Conservation (phyloP, 352 stramenopile species). For the Thalassiosira allenii region DNA sequence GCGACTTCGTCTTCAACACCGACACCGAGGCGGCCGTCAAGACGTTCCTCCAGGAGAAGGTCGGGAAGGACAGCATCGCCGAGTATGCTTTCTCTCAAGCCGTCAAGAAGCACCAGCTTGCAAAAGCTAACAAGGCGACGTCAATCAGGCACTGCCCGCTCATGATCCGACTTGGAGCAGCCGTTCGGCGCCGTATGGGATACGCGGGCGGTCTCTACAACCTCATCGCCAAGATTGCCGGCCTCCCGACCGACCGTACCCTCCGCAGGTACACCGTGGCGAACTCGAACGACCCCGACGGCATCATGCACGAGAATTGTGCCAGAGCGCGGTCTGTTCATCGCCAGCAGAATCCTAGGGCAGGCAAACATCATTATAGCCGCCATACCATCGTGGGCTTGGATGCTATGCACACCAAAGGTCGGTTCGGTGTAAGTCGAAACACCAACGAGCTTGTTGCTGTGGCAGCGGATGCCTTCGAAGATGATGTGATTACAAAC, state of each 20-base stretch:
- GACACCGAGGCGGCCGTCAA: neutral
- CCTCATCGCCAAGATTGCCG: slow-evolving; percentile 21
- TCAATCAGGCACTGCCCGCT: slow-evolving; percentile 20
- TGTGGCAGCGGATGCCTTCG: slow-evolving; percentile 14
- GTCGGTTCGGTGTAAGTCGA: slow-evolving; percentile 5
- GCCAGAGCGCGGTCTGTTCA: neutral
- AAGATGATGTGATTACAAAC: slow-evolving; percentile 13
- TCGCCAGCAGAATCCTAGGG: neutral
- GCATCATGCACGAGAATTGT: slow-evolving; percentile 19
- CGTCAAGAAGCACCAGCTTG: slow-evolving; percentile 20
- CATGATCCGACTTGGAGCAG: slow-evolving; percentile 19
- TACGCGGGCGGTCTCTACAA: slow-evolving; percentile 20
- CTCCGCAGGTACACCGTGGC: slow-evolving; percentile 9
- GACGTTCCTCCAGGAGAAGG: slow-evolving; percentile 2
- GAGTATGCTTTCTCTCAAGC: slow-evolving; percentile 10
- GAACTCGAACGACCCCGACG: slow-evolving; percentile 24
- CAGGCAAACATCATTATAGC: neutral
- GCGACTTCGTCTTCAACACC: slow-evolving; percentile 9
- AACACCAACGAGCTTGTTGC: slow-evolving; percentile 30
- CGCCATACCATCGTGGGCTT: slow-evolving; percentile 6
- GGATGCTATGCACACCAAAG: slow-evolving; percentile 34
- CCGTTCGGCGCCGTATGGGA: slow-evolving; percentile 4
- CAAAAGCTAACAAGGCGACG: slow-evolving; percentile 5
- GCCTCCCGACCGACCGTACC: neutral
- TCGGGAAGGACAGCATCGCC: slow-evolving; percentile 15